These are phyloP conservation scores for Musa beccarii DNA, from an alignment of 176 grass and related monocot genomes.

Conservation along the genomic window DNA sequence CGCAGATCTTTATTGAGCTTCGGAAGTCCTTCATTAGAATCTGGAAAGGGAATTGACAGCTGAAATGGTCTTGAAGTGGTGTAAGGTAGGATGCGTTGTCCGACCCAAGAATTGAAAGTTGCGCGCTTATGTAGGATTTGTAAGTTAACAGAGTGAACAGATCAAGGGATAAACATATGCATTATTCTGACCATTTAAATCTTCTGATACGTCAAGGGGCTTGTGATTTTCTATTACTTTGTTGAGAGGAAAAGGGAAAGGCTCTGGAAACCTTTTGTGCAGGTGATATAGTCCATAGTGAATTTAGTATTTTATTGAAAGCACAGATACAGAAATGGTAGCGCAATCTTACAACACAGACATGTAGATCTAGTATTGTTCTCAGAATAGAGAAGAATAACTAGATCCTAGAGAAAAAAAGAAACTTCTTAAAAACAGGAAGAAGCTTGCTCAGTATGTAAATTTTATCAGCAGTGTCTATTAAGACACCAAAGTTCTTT, in stretches of 20 bases:
- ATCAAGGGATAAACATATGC: neutral
- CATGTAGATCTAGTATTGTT: too few relatives aligned
- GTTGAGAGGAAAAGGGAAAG: neutral
- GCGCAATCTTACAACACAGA: too few relatives aligned
- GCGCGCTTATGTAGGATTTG: neutral
- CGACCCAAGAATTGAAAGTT: too few relatives aligned
- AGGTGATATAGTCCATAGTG: neutral
- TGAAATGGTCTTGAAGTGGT: too few relatives aligned
- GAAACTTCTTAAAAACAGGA: neutral
- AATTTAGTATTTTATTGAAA: neutral
- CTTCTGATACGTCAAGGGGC: neutral
- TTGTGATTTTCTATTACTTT: neutral
- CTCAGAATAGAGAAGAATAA: neutral
- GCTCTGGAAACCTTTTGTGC: neutral
- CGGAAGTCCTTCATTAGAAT: too few relatives aligned
- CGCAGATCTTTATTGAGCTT: too few relatives aligned
- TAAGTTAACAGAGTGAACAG: neutral
- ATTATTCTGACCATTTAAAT: neutral
- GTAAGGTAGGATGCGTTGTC: too few relatives aligned
- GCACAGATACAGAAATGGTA: neutral
- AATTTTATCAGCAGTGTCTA: neutral
- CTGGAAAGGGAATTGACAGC: too few relatives aligned
- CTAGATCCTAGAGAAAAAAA: neutral
- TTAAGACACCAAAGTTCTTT: neutral
- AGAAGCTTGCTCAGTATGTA: neutral